Evolutionary conservation across 139 green algal genomes (phyloP).

Genomic region (Deuterostichococcus epilithicus): DNA sequence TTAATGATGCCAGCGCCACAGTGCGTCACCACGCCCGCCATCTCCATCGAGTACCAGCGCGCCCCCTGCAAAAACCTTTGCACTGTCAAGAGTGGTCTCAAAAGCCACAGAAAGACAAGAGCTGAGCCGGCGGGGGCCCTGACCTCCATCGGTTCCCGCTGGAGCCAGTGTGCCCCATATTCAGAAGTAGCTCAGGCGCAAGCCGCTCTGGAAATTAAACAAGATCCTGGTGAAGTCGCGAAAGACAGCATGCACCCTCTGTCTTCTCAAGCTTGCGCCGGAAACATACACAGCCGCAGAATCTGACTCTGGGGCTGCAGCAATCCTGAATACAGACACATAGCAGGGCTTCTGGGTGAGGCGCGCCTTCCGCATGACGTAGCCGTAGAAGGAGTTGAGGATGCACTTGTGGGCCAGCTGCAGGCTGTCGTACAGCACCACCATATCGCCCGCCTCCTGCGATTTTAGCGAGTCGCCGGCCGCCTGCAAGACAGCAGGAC

Average conservation of each 20-base stretch:
- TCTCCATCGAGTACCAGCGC: conserved; percentile 99
- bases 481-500: conserved; percentile 5
- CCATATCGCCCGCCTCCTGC: conserved; percentile 78
- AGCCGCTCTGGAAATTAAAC: too few species aligned
- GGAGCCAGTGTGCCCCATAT: too few species aligned
- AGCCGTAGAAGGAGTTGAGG: conserved; percentile 97
- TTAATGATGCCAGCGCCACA: conserved; percentile 96
- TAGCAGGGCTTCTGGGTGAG: background rate
- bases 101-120: too few species aligned
- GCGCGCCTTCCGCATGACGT: conserved; percentile 78
- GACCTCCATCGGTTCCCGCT: too few species aligned
- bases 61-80: conserved; percentile 53
- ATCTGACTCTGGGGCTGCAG: too few species aligned
- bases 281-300: too few species aligned
- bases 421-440: conserved; percentile 87
- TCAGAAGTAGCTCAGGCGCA: too few species aligned
- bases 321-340: background rate
- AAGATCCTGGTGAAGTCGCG: too few species aligned
- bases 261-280: too few species aligned
- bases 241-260: background rate
- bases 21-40: conserved; percentile 97
- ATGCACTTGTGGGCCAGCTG: conserved; percentile 99
- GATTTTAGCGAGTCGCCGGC: conserved; percentile 56
- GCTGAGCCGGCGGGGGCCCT: too few species aligned
- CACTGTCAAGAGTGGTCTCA: too few species aligned